Percentiles rank a stretch among this genome's conserved stretches.
Conservation (phyloP, 208 protist genomes). For the Acanthamoeba royreba region DNA sequence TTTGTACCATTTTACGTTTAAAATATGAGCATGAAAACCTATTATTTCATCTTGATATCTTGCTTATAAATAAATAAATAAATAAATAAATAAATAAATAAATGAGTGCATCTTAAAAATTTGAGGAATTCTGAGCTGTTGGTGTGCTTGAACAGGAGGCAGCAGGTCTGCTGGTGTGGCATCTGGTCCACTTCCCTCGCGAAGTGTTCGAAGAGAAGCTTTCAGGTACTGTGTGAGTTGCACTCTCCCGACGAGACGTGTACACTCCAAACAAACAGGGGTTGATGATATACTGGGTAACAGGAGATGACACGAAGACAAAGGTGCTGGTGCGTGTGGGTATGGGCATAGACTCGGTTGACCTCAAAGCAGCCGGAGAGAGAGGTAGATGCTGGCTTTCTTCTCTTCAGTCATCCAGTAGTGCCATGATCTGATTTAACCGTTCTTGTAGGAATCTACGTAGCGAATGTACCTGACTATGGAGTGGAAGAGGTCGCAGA, state of each 20-base stretch:
- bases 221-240: background rate
- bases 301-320: background rate
- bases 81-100: too few relatives aligned
- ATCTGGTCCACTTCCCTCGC: background rate
- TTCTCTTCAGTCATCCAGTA: background rate
- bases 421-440: background rate
- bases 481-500: constrained; percentile 44
- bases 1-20: too few relatives aligned
- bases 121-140: too few relatives aligned
- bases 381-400: background rate
- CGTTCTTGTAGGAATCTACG: background rate
- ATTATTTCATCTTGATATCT: too few relatives aligned
- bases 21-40: too few relatives aligned
- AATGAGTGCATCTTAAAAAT: too few relatives aligned
- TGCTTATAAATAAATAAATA: too few relatives aligned
- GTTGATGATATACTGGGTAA: background rate
- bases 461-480: constrained; percentile 45
- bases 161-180: background rate
- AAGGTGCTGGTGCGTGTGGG: constrained; percentile 31
- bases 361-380: background rate
- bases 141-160: too few relatives aligned
- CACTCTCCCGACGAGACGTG: background rate
- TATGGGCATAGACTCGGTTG: constrained; percentile 24
- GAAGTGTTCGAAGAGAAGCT: background rate
- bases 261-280: background rate